Conservation (phyloP, 1,139 yeast species). For the Suhomyces ambrosiae region DNA sequence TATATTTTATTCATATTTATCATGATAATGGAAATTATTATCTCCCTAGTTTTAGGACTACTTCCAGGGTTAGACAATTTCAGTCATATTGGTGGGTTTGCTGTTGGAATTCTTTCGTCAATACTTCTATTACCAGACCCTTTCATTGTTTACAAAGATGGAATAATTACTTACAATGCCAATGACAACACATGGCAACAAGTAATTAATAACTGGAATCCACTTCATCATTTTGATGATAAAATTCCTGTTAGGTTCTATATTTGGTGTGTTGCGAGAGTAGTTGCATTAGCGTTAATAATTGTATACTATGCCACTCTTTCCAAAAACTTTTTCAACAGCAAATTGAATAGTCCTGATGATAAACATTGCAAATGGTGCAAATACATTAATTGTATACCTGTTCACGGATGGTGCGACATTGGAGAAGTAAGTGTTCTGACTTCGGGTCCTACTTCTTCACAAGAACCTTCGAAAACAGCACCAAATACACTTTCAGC, state of each 20-base stretch:
- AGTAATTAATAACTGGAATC: constrained; percentile 47
- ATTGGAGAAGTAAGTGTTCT: constrained; percentile 49
- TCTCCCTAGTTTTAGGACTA: constrained; percentile 66
- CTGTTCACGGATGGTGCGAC: constrained; percentile 76
- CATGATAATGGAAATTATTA: constrained; percentile 58
- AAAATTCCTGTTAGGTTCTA: constrained; percentile 39
- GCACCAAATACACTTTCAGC: constrained; percentile 3
- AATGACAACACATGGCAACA: constrained; percentile 44
- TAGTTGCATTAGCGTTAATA: constrained; percentile 47
- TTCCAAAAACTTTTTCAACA: constrained; percentile 46
- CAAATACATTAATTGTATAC: constrained; percentile 70
- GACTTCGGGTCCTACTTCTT: constrained; percentile 10
- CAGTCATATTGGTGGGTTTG: constrained; percentile 77
- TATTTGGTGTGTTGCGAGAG: constrained; percentile 54
- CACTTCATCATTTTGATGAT: constrained; percentile 36
- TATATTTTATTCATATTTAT: constrained; percentile 48
- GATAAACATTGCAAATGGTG: constrained; percentile 60
- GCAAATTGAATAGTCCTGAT: constrained; percentile 17
- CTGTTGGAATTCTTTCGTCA: constrained; percentile 59
- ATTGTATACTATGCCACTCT: constrained; percentile 55
- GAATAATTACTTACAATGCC: constrained; percentile 43
- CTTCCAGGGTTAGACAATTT: constrained; percentile 78
- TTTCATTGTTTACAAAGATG: constrained; percentile 45
- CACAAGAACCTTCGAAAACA: constrained; percentile 11
- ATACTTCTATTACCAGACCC: constrained; percentile 63